Evolutionary conservation across 768 basidiomycete genomes (phyloP).

Genomic region (Xerocomus spinulosus): DNA sequence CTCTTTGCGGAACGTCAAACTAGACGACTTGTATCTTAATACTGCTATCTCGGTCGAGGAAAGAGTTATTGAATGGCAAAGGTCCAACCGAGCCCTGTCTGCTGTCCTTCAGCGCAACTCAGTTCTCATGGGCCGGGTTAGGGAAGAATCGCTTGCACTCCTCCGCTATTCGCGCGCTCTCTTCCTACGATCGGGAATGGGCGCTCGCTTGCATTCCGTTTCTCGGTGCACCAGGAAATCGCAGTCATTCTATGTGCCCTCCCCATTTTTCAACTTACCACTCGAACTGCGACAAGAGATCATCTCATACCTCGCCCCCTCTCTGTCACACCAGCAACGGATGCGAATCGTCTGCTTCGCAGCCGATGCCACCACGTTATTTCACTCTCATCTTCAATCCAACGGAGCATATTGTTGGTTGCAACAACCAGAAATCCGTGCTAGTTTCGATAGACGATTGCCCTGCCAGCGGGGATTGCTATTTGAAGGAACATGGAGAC

Average conservation of each 20-base stretch:
- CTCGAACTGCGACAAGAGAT: conserved; percentile 54
- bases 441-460: conserved; percentile 7
- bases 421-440: conserved; percentile 3
- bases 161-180: conserved; percentile 47
- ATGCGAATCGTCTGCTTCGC: conserved; percentile 52
- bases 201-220: conserved; percentile 1
- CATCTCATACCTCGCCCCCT: conserved; percentile 54
- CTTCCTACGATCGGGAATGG: conserved; percentile 37
- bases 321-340: conserved; percentile 51
- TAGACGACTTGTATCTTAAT: conserved; percentile 42
- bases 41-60: conserved; percentile 25
- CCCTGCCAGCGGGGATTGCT: conserved; percentile 6
- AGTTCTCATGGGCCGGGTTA: conserved; percentile 34
- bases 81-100: conserved; percentile 30
- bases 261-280: conserved; percentile 44
- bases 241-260: conserved; percentile 2
- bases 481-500: conserved; percentile 34
- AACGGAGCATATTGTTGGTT: conserved; percentile 3
- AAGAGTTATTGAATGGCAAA: conserved; percentile 28
- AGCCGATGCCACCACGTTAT: conserved; percentile 43
- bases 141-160: conserved; percentile 46
- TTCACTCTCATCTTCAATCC: conserved; percentile 27
- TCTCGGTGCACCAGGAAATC: conserved; percentile 7
- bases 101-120: conserved; percentile 42
- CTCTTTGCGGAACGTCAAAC: conserved; percentile 43